Evolutionary conservation across 768 basidiomycete species (phyloP).

Genomic region (Tylopilus plumbeoviolaceoides): DNA sequence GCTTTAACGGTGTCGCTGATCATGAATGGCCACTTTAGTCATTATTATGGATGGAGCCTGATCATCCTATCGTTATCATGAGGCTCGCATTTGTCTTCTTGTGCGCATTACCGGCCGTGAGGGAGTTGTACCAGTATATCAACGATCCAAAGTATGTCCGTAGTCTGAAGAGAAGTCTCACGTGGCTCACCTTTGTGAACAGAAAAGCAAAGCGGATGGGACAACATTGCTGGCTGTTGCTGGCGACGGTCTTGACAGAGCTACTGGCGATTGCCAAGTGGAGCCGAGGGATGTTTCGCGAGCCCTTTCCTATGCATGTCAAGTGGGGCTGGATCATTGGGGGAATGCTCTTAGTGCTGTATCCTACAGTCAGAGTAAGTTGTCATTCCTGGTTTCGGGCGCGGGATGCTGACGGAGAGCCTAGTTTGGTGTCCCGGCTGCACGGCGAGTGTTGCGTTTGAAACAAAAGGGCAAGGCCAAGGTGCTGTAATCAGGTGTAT

Average conservation of each 20-base stretch:
- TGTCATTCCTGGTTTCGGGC: background rate
- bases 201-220: slow-evolving; percentile 88
- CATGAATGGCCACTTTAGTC: slow-evolving; percentile 34
- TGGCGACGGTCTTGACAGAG: slow-evolving; percentile 84
- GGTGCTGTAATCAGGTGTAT: background rate
- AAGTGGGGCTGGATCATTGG: slow-evolving; percentile 67
- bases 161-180: background rate
- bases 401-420: slow-evolving; percentile 10
- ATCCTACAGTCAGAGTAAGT: slow-evolving; percentile 65
- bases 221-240: slow-evolving; percentile 81
- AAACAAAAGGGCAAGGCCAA: slow-evolving; percentile 31
- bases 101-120: slow-evolving; percentile 81
- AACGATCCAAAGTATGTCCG: slow-evolving; percentile 68
- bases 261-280: slow-evolving; percentile 78
- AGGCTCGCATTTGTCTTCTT: slow-evolving; percentile 73
- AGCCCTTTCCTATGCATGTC: slow-evolving; percentile 58
- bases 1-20: slow-evolving; percentile 22
- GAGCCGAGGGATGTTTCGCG: slow-evolving; percentile 67
- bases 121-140: slow-evolving; percentile 81
- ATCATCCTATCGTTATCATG: slow-evolving; percentile 79
- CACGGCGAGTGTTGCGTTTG: slow-evolving; percentile 45
- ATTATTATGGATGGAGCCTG: slow-evolving; percentile 84
- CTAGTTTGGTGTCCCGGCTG: slow-evolving; percentile 65
- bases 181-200: slow-evolving; percentile 6
- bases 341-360: slow-evolving; percentile 55